Evolutionary conservation across 768 basidiomycete species (phyloP).

Genomic region (Trametes sanguinea): DNA sequence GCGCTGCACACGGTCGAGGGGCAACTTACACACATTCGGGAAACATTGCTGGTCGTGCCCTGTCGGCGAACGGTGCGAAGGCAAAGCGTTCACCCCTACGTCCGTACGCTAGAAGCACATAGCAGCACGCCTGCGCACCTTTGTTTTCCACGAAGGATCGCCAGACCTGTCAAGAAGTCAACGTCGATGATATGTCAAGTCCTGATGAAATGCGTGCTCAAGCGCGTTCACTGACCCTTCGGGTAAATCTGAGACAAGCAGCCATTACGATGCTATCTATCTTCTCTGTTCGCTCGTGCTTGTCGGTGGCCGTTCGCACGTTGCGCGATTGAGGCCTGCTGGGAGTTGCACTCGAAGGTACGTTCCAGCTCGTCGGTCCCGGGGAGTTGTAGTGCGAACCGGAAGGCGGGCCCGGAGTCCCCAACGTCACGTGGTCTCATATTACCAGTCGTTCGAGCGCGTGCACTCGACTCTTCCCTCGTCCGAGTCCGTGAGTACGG

Average conservation of each 20-base stretch:
- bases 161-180: constrained; percentile 60
- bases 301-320: not conserved
- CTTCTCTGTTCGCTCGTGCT: not conserved
- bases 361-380: not conserved
- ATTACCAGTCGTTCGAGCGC: too few species aligned
- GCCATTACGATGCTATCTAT: constrained; percentile 46
- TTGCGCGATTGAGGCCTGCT: not conserved
- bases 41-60: constrained; percentile 83
- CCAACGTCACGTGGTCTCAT: not conserved
- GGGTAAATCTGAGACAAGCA: constrained; percentile 73
- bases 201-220: not conserved
- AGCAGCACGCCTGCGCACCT: constrained; percentile 42
- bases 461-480: too few species aligned
- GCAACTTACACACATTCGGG: constrained; percentile 59
- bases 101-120: not conserved
- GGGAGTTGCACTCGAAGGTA: not conserved
- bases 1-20: not conserved
- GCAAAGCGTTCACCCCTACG: not conserved
- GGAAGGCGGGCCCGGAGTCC: not conserved
- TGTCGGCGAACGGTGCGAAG: constrained; percentile 32
- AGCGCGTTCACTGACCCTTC: constrained; percentile 43
- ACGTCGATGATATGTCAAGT: not conserved
- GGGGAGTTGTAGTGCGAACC: not conserved
- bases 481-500: not conserved
- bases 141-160: constrained; percentile 74